Conservation (phyloP, 2,329 filamentous ascomycete genomes). For the Leptoxyphium fumago region DNA sequence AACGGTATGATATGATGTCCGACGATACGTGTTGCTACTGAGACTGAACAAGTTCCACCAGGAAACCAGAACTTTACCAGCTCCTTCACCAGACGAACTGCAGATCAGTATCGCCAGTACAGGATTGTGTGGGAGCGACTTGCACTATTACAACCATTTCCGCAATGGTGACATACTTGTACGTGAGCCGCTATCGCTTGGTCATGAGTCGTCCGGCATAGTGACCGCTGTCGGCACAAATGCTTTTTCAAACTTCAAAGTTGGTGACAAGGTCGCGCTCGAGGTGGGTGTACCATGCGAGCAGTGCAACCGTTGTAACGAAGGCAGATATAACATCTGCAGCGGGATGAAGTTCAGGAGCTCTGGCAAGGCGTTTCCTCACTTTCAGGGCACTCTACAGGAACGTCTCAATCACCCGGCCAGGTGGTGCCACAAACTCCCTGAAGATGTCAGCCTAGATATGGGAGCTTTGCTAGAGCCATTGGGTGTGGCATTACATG, state of each 20-base stretch:
- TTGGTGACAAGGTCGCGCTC: conserved; percentile 76
- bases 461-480: conserved; percentile 47
- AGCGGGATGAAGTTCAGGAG: conserved; percentile 42
- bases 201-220: conserved; percentile 65
- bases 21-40: not conserved
- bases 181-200: conserved; percentile 66
- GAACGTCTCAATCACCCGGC: conserved; percentile 47
- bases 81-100: conserved; percentile 40
- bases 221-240: conserved; percentile 54
- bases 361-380: conserved; percentile 45
- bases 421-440: conserved; percentile 44
- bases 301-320: conserved; percentile 38
- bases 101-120: conserved; percentile 51
- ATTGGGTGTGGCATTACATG: conserved; percentile 45
- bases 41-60: conserved; percentile 14
- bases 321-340: conserved; percentile 49
- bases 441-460: conserved; percentile 36
- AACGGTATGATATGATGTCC: conserved; percentile 29
- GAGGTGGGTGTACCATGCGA: conserved; percentile 84
- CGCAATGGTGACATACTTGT: conserved; percentile 78
- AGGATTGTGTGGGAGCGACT: conserved; percentile 56
- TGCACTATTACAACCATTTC: conserved; percentile 78
- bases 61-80: conserved; percentile 37
- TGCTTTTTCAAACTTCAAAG: conserved; percentile 34
- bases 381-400: conserved; percentile 50